These are phyloP conservation scores for Neoboletus brunneissimus DNA, from an alignment of 768 basidiomycete genomes.

Conservation along the genomic window DNA sequence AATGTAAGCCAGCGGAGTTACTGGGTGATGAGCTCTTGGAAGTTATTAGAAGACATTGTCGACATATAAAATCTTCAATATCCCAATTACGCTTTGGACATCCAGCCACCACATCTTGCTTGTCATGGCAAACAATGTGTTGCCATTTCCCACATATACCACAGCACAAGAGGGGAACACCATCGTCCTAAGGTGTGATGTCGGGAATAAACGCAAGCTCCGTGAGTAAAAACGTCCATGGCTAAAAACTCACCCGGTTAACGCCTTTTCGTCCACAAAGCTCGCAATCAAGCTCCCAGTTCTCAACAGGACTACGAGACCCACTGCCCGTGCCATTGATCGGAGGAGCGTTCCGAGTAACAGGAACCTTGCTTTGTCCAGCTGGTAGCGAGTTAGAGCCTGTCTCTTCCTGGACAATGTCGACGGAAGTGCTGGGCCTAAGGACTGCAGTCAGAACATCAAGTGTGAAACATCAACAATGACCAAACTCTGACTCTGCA, in stretches of 20 bases:
- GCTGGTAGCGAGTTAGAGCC: neutral
- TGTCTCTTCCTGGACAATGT: conserved; percentile 1
- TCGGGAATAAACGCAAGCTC: neutral
- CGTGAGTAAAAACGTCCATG: conserved; percentile 18
- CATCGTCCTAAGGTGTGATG: conserved; percentile 61
- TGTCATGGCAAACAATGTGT: conserved; percentile 83
- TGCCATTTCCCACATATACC: conserved; percentile 85
- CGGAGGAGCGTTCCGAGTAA: neutral
- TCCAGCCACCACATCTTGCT: conserved; percentile 60
- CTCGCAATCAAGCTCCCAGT: conserved; percentile 90
- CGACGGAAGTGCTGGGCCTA: conserved; percentile 11
- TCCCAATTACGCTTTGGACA: conserved; percentile 79
- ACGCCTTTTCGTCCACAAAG: conserved; percentile 70
- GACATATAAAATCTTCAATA: conserved; percentile 77
- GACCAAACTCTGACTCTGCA: conserved; percentile 13
- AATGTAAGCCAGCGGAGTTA: conserved; percentile 2
- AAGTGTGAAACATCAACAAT: neutral
- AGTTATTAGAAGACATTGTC: conserved; percentile 43
- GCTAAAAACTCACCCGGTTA: conserved; percentile 58
- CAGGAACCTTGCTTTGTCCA: conserved; percentile 7
- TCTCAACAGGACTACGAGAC: conserved; percentile 55
- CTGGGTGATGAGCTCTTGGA: conserved; percentile 10
- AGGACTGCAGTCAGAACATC: conserved; percentile 13
- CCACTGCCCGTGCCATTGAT: conserved; percentile 38
- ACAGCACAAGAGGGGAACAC: conserved; percentile 76